Base-by-base conservation (phyloP, 306 rosid genomes). In the Hylodesmum podocarpum region DNA sequence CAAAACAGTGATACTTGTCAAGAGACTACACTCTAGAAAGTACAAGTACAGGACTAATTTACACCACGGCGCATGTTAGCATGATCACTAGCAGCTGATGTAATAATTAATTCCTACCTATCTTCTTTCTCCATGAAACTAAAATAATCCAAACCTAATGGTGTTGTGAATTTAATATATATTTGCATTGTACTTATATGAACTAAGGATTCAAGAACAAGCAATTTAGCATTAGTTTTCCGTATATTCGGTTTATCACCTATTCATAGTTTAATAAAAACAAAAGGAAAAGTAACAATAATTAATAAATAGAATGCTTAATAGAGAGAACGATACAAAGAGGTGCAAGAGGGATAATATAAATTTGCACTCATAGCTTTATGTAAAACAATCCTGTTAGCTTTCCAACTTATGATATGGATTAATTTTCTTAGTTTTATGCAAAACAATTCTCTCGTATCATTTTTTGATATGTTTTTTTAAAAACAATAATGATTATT, bases 1-100 rank as follows among this genome's bases (percentile, higher is more conserved):
- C 81, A 31, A 46, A 77, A 69, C 74, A 70, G 81, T 81, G 78
- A 21, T 16, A 39, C 58, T 78, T 73, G 81, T 78, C 81, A 63
- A 69, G 25, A 3, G 62, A 78, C 80, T 66, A 61, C 13, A 11
- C 49, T 15, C 29, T 31, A 24, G 14, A 47, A n/a, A 62, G 72
- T 66, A 53, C 75, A 77, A 1, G 16, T 47, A 5, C 37, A 37
- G 21, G 12, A 71, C 66, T 55, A 33, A 1, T 58, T 62, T 57
- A 57, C 72, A 69, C 66, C 61, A 43, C 0, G 49, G 85, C 69
- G 83, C 83, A 77, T 66, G 66, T 77, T 77, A 77, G 79, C 78
- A 53, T 73, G 9, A 51, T 77, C 39, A 55, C 54, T 24, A 47
- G 8, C 12, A 18, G 18, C 21, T 61, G 9, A 9, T 62, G n/a